Percentiles rank a stretch among this genome's conserved stretches.
Conservation (phyloP, 1,284 basidiomycete genomes). For the Fomitiporia mediterranea region DNA sequence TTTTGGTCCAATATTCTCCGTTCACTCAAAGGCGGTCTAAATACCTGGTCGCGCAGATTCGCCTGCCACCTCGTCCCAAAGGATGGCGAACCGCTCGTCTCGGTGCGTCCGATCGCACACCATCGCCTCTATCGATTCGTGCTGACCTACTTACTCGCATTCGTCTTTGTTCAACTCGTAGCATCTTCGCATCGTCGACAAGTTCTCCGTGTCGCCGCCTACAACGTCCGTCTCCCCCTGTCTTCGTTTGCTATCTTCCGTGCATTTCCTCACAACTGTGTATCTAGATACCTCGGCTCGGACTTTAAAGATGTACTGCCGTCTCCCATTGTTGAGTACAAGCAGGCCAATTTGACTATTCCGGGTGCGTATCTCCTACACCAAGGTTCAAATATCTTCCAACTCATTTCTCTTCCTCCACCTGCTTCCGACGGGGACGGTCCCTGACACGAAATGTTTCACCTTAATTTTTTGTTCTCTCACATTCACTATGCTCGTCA, state of each 20-base stretch:
- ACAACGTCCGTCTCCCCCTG: conserved; percentile 55
- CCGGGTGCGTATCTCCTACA: conserved; percentile 42
- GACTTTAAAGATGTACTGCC: conserved; percentile 68
- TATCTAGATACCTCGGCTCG: conserved; percentile 68
- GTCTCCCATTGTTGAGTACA: conserved; percentile 72
- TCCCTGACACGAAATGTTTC: conserved; percentile 3
- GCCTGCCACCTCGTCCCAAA: conserved; percentile 58
- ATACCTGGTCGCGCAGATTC: conserved; percentile 67
- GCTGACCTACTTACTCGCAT: conserved; percentile 5
- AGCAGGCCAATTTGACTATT: conserved; percentile 76
- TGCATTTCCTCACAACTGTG: neutral
- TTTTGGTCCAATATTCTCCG: conserved; percentile 10
- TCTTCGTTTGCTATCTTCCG: neutral
- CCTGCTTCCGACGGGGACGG: neutral
- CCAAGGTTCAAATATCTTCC: neutral
- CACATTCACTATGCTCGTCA: neutral
- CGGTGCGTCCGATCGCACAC: conserved; percentile 32
- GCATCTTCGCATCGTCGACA: conserved; percentile 79
- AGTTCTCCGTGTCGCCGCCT: conserved; percentile 79
- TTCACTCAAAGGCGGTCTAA: conserved; percentile 57
- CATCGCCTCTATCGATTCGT: conserved; percentile 17
- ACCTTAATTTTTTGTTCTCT: neutral
- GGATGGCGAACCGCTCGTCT: conserved; percentile 63
- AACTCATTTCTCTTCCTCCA: neutral
- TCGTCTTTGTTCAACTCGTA: conserved; percentile 28